These are phyloP conservation scores for Verticillium albo-atrum DNA, from an alignment of 2,329 filamentous ascomycete species.

Conservation along the genomic window DNA sequence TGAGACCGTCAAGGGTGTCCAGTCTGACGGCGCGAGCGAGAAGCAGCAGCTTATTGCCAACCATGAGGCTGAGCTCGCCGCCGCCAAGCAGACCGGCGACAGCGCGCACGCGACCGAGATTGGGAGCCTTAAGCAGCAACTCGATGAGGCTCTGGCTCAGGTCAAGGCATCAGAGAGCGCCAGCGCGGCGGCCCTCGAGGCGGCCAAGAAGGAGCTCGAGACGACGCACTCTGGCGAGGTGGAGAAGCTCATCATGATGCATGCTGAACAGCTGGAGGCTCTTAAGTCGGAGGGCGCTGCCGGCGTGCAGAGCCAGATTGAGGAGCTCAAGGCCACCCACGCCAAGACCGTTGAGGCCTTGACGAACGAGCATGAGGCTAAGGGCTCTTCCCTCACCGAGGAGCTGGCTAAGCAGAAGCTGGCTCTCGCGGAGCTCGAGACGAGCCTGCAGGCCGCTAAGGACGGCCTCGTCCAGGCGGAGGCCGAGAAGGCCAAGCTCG, in stretches of 20 bases:
- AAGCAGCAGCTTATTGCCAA: constrained; percentile 27
- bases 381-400: constrained; percentile 19
- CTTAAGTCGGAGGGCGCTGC: constrained; percentile 33
- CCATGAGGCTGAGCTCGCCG: constrained; percentile 25
- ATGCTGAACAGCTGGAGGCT: constrained; percentile 35
- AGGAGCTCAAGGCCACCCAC: constrained; percentile 32
- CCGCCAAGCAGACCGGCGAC: constrained; percentile 25
- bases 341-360: constrained; percentile 34
- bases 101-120: constrained; percentile 30
- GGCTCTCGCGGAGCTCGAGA: constrained; percentile 23
- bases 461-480: constrained; percentile 23
- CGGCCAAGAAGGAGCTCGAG: constrained; percentile 39
- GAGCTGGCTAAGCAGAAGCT: constrained; percentile 25
- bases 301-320: constrained; percentile 34
- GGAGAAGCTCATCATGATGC: constrained; percentile 38
- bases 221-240: constrained; percentile 41
- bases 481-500: constrained; percentile 27
- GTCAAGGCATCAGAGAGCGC: constrained; percentile 31
- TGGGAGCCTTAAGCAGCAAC: constrained; percentile 26
- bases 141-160: constrained; percentile 23
- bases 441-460: constrained; percentile 28
- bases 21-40: constrained; percentile 32
- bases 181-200: constrained; percentile 40
- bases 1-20: constrained; percentile 35
- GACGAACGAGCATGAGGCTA: constrained; percentile 32